phyloP scores from a whole-genome alignment of 768 basidiomycete species.

The Cantharellus cinnabarinus region DNA sequence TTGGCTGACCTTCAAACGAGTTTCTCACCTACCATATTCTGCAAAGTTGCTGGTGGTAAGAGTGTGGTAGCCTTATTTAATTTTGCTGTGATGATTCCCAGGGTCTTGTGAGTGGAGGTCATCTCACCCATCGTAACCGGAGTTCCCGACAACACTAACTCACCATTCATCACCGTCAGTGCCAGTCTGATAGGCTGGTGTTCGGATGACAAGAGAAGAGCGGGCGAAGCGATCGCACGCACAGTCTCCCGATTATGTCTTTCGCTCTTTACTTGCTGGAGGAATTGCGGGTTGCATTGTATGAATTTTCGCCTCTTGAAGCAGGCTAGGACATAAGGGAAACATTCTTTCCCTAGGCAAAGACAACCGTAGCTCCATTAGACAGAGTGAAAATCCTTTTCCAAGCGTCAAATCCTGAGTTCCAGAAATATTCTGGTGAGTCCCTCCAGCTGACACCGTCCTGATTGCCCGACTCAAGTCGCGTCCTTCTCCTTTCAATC shows the following conservation, averaged over 20 bases:
- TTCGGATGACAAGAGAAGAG: conserved; percentile 19
- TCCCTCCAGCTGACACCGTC: not conserved
- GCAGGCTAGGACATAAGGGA: not conserved
- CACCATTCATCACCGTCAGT: too few relatives aligned
- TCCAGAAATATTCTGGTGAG: conserved; percentile 77
- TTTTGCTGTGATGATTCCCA: too few relatives aligned
- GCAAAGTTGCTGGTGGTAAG: too few relatives aligned
- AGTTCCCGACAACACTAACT: too few relatives aligned
- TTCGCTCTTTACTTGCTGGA: conserved; percentile 78
- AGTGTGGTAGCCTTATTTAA: too few relatives aligned
- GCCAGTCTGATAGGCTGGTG: not conserved
- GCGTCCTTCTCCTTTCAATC: conserved; percentile 13
- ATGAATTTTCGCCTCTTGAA: conserved; percentile 18
- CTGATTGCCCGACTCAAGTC: conserved; percentile 16
- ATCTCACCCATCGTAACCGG: too few relatives aligned
- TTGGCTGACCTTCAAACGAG: too few relatives aligned
- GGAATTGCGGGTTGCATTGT: conserved; percentile 89
- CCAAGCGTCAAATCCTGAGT: conserved; percentile 91
- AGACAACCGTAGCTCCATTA: conserved; percentile 84
- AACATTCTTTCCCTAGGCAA: conserved; percentile 36
- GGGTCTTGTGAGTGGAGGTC: too few relatives aligned
- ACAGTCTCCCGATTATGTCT: conserved; percentile 33
- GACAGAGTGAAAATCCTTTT: conserved; percentile 98
- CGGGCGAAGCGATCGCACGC: conserved; percentile 5
- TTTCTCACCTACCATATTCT: too few relatives aligned